Evolutionary conservation across 2,329 filamentous ascomycete genomes (phyloP), one percentile per base, ranked within the genome.

Genomic region (Talaromyces sp.): DNA sequence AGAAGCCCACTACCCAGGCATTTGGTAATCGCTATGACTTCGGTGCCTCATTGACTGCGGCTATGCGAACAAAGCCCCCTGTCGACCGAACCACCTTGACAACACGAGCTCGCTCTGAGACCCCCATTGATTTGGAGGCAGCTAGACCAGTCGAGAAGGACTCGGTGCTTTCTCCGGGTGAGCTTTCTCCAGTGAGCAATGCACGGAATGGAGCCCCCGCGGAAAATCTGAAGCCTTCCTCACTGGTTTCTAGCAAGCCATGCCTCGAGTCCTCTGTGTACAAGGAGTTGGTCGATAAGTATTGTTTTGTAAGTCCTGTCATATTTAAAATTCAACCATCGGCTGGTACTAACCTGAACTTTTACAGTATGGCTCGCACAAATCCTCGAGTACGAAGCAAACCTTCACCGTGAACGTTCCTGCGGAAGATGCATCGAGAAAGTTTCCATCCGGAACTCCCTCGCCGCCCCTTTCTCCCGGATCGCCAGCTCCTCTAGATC

Each of bases 1-100:
- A 73, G 33, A 75, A 76, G 61, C 82, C 63, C 73, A 78, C 65
- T 70, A 85, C 82, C 59, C 86, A 89, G 64, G 89, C 87, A 16
- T 97, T 97, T 71, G 89, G 91, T 42, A 92, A 92, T 72, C 88
- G 94, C 49, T 99, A 99, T 71, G 93, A 97, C 76, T 97, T 99
- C 71, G 87, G 89, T 56, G 90, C 90, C n/a, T 97, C 94, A 0
- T 81, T 97, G 27, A 87, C 83, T 48, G 91, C 91, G 47, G 91
- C 91, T 11, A 88, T 93, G 69, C 86, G 87, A 66, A 86, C 65
- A 7, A 70, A 71, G 46, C 57, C 84, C 24, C 86, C 88, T 42
- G 89, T 90, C 67, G 85, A 85, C 58, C 78, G 60, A 77, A 81
- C 57, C 83, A 86, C 70, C 76, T 79, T 66, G 82, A 81, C 74